These are phyloP conservation scores for Acanthamoeba healyi DNA, from an alignment of 208 protist genomes.

Conservation along the genomic window DNA sequence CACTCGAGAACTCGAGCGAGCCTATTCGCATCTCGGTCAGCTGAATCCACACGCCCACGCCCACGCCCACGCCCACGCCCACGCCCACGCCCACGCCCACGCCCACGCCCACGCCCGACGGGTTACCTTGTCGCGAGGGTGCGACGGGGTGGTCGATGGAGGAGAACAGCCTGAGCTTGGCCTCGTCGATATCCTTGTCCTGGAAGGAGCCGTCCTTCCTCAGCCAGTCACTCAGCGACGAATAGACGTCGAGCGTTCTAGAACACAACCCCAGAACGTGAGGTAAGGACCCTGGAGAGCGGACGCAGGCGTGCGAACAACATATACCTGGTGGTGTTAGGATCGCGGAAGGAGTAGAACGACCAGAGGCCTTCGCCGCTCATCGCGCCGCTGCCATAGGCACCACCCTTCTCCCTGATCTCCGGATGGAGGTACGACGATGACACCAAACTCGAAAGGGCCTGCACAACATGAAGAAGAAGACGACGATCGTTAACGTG, in stretches of 20 bases:
- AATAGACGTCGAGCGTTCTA: constrained; percentile 58
- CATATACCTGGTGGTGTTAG: constrained; percentile 57
- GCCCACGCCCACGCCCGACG: too few relatives aligned
- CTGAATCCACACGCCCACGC: too few relatives aligned
- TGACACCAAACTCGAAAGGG: constrained; percentile 77
- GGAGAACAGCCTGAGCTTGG: constrained; percentile 68
- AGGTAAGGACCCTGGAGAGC: too few relatives aligned
- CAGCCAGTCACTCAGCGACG: constrained; percentile 13
- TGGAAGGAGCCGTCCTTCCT: constrained; percentile 5
- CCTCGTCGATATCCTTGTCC: constrained; percentile 75
- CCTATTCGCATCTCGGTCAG: background rate
- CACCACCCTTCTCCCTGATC: constrained; percentile 87
- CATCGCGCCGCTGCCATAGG: constrained; percentile 82
- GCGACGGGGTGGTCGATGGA: constrained; percentile 72
- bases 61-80: too few relatives aligned
- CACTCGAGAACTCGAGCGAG: constrained; percentile 55
- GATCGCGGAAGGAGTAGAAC: constrained; percentile 75
- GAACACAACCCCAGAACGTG: too few relatives aligned
- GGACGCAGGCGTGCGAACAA: too few relatives aligned
- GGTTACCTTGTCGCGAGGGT: constrained; percentile 46
- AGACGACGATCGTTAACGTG: background rate
- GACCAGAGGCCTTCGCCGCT: constrained; percentile 68
- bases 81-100: too few relatives aligned
- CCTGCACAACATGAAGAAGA: background rate
- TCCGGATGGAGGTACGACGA: constrained; percentile 82